Base-by-base conservation (phyloP, 2,329 filamentous ascomycete species). In the Pseudonectria foliicola region DNA sequence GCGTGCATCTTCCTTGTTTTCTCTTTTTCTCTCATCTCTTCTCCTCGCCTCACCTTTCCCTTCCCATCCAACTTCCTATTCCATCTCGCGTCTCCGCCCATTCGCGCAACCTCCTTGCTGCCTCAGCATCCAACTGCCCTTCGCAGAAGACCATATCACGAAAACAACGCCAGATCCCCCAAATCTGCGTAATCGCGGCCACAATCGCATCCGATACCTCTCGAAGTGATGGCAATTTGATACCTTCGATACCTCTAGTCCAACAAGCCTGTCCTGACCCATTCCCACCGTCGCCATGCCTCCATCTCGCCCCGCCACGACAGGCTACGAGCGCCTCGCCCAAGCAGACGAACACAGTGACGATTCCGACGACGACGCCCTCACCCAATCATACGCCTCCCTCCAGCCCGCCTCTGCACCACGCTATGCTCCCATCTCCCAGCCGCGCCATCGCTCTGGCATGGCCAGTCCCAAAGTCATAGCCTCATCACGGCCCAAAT, bases 271-370 rank as follows among this genome's bases (percentile, higher is more conserved):
- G 23, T 31, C 29, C 8, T 7, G 7, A 31, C 23, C 18, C 29
- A 21, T 24, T 10, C 12, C 5, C 25, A n/a, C 12, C 29, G 11
- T 21, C 12, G 12, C 54, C 44, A 85, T 85, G 82, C 72, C 81
- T 52, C 77, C 75, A 57, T 68, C 67, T 43, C 74, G 81, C 38
- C 84, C 82, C 42, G 72, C 82, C 39, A 85, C 82, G 28, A 89
- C 85, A 45, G 85, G 85, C 61, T 92, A 92, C 64, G 85, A 87
- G 61, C 83, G 83, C 55, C 79, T 92, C 39, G 81, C 85, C 44
- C 85, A 92, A 63, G 85, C 84, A 48, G 85, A 89, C 55, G 78
- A 82, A 49, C 71, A 82, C 52, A 81, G 79, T 59, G 80, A 83
- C 54, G 78, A 82, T 38, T 83, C 80, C 35, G 80, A 85, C 44